Evolutionary conservation across 371 early-diverging fungal species (phyloP).

Genomic region (Saksenaea vasiformis): DNA sequence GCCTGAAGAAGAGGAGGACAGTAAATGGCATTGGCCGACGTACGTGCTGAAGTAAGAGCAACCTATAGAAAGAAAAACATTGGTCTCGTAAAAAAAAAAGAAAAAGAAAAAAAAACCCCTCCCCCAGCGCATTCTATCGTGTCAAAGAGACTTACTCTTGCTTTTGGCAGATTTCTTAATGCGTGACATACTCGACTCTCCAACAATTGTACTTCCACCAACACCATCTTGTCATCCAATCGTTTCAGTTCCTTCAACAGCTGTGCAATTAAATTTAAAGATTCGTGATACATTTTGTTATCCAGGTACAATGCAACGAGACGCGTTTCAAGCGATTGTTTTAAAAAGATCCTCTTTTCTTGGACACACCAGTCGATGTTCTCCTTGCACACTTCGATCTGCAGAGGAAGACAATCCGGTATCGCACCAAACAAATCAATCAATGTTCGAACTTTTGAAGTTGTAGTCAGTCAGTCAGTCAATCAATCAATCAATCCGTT

Average conservation of each 20-base stretch:
- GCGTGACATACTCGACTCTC: constrained; percentile 96
- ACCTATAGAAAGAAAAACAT: constrained; percentile 56
- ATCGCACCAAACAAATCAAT: constrained; percentile 90
- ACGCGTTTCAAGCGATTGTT: constrained; percentile 93
- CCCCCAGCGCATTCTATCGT: no score
- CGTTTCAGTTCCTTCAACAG: constrained; percentile 96
- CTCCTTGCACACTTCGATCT: constrained; percentile 92
- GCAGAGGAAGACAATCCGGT: constrained; percentile 83
- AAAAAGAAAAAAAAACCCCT: neutral
- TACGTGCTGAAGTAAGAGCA: constrained; percentile 95
- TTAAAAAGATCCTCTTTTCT: constrained; percentile 92
- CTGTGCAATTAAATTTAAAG: constrained; percentile 80
- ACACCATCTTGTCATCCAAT: constrained; percentile 96
- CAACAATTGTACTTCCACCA: constrained; percentile 95
- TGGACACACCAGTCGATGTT: constrained; percentile 89
- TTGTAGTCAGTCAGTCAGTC: neutral
- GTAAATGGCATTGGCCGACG: constrained; percentile 97
- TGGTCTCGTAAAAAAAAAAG: neutral
- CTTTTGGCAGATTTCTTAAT: constrained; percentile 90
- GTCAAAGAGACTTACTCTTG: constrained; percentile 65
- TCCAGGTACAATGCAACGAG: constrained; percentile 91
- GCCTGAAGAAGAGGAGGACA: constrained; percentile 99
- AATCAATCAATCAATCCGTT: neutral
- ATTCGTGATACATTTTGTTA: constrained; percentile 92
- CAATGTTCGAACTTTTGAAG: constrained; percentile 71